A percentile compares a stretch with the other conserved stretches of the same genome.
Evolutionary conservation across 2,329 filamentous ascomycete genomes (phyloP).

Genomic region (Colletotrichum higginsianum): DNA sequence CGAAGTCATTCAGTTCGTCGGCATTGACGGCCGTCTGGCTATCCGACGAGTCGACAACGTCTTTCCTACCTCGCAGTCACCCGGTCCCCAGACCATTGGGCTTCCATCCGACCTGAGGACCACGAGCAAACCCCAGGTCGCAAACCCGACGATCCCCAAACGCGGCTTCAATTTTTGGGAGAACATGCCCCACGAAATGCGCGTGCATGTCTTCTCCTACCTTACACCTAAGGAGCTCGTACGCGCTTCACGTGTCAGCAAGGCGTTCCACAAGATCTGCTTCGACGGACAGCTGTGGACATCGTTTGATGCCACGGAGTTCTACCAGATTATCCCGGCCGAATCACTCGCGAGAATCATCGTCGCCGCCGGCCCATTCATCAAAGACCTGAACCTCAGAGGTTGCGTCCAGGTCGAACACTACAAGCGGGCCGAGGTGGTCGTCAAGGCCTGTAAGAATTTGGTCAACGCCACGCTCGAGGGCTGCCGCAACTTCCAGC

Average conservation of each 20-base stretch:
- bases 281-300: constrained; percentile 97
- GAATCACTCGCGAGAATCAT: constrained; percentile 89
- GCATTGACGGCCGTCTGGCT: constrained; percentile 64
- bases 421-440: constrained; percentile 81
- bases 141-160: constrained; percentile 40
- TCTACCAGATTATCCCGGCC: constrained; percentile 89
- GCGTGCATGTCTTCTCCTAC: constrained; percentile 82
- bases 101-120: constrained; percentile 72
- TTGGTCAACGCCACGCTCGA: constrained; percentile 90
- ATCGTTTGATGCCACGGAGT: constrained; percentile 85
- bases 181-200: constrained; percentile 85
- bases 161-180: constrained; percentile 78
- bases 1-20: constrained; percentile 59
- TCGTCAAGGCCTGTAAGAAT: constrained; percentile 89
- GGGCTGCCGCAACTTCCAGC: constrained; percentile 88
- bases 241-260: constrained; percentile 82
- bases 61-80: constrained; percentile 54
- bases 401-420: constrained; percentile 93
- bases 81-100: constrained; percentile 62
- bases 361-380: constrained; percentile 86
- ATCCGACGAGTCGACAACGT: constrained; percentile 70
- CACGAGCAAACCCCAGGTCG: constrained; percentile 29
- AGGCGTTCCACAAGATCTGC: constrained; percentile 84
- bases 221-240: constrained; percentile 87
- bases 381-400: constrained; percentile 89